Conservation (phyloP, 495 filamentous ascomycete genomes). For the Acidomyces sp. region DNA sequence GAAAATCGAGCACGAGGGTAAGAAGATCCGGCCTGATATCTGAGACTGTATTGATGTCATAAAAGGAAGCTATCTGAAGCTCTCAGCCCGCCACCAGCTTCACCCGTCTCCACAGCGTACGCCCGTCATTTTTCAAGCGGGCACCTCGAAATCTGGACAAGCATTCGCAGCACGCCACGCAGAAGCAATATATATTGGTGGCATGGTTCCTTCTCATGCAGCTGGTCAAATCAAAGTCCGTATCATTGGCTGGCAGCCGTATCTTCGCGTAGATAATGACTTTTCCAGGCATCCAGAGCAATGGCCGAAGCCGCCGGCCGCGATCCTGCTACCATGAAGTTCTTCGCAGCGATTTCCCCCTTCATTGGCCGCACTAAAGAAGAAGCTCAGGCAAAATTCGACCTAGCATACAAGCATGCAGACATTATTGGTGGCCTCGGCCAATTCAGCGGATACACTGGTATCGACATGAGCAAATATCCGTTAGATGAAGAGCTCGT, state of each 20-base stretch:
- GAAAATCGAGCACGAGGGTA: constrained; percentile 52
- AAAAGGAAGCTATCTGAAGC: constrained; percentile 51
- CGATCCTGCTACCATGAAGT: constrained; percentile 39
- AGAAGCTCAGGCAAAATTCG: constrained; percentile 40
- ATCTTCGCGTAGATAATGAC: no score
- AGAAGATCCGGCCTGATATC: no score
- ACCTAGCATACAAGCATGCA: constrained; percentile 38
- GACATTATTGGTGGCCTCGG: constrained; percentile 44
- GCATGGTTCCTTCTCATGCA: no score
- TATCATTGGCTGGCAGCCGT: no score
- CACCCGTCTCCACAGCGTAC: constrained; percentile 53
- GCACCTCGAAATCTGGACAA: constrained; percentile 49
- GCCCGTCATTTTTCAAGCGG: constrained; percentile 52
- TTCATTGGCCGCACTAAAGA: constrained; percentile 43
- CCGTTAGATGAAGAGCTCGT: constrained; percentile 1
- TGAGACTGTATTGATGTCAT: no score
- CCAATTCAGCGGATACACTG: constrained; percentile 50
- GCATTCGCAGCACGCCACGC: constrained; percentile 49
- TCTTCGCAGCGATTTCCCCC: constrained; percentile 34
- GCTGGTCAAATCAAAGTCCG: no score
- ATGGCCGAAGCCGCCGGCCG: constrained; percentile 36
- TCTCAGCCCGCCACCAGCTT: constrained; percentile 52
- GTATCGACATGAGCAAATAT: constrained; percentile 41
- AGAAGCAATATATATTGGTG: no score
- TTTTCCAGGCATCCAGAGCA: no score